Evolutionary conservation across 306 rosid genomes (phyloP).

Genomic region (Bauhinia variegata): DNA sequence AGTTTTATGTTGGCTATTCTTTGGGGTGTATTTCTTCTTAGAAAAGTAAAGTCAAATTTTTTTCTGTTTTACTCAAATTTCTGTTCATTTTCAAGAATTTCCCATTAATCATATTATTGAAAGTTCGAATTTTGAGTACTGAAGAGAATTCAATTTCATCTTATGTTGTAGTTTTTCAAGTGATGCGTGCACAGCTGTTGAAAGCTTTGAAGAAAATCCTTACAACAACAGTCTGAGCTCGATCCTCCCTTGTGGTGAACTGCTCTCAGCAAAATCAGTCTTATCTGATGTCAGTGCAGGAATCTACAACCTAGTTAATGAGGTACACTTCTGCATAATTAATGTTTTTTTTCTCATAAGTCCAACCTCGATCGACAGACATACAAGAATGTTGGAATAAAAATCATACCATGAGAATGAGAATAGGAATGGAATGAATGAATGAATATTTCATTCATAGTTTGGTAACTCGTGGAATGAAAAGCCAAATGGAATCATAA

Average conservation of each 20-base stretch:
- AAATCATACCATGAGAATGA: no score
- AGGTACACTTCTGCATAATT: constrained; percentile 44
- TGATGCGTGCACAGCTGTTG: constrained; percentile 67
- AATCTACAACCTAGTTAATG: constrained; percentile 54
- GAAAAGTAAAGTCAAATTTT: constrained; percentile 50
- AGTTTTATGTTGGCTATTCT: constrained; percentile 65
- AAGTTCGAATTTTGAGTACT: neutral
- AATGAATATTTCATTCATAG: no score
- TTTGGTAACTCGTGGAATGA: no score
- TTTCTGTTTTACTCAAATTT: constrained; percentile 11
- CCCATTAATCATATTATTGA: neutral
- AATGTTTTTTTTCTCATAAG: neutral
- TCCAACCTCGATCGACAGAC: no score
- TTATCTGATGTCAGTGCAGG: constrained; percentile 46
- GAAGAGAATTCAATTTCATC: neutral
- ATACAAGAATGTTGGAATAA: no score
- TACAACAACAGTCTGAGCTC: constrained; percentile 64
- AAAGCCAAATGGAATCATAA: no score
- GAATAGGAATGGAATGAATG: no score
- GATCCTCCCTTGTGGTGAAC: constrained; percentile 62
- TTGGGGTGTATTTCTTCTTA: constrained; percentile 66
- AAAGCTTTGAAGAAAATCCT: constrained; percentile 64
- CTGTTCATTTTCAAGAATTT: neutral
- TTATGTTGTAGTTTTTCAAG: constrained; percentile 55
- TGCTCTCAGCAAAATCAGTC: constrained; percentile 58